Percentiles rank a stretch among this genome's conserved stretches.
Evolutionary conservation across 768 basidiomycete genomes (phyloP).

Genomic region (Sporobolomyces phaffii): DNA sequence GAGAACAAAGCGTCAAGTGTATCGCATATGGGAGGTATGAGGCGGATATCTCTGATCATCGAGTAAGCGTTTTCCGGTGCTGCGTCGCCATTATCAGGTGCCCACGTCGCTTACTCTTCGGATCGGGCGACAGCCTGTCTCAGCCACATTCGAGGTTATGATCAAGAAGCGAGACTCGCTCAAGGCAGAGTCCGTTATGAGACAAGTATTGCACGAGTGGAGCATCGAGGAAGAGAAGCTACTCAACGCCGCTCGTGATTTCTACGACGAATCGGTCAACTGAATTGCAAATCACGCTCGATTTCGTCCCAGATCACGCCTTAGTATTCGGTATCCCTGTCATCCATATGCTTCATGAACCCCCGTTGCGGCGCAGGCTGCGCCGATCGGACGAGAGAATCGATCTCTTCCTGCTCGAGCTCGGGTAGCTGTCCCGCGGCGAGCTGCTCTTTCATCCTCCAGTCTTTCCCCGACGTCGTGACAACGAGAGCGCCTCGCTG

Average conservation of each 20-base stretch:
- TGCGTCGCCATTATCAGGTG: constrained; percentile 41
- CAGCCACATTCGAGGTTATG: constrained; percentile 43
- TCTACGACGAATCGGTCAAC: constrained; percentile 19
- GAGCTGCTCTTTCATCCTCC: constrained; percentile 37
- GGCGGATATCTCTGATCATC: constrained; percentile 19
- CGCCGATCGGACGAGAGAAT: constrained; percentile 2
- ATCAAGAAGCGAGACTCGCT: constrained; percentile 64
- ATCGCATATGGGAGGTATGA: constrained; percentile 9
- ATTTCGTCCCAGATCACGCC: background rate
- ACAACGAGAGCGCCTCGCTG: constrained; percentile 33
- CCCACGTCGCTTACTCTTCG: no score
- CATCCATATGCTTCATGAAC: constrained; percentile 39
- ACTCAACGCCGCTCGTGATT: constrained; percentile 41
- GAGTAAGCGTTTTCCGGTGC: background rate
- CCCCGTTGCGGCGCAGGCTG: constrained; percentile 12
- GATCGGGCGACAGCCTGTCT: constrained; percentile 70
- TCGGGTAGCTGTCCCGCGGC: constrained; percentile 11
- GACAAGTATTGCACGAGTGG: constrained; percentile 53
- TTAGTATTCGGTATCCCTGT: constrained; percentile 22
- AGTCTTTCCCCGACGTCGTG: constrained; percentile 37
- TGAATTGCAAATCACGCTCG: background rate
- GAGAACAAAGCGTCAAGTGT: constrained; percentile 1
- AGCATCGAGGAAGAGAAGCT: constrained; percentile 43
- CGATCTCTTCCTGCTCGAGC: constrained; percentile 27
- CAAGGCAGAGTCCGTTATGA: constrained; percentile 55